Evolutionary conservation across 2,329 filamentous ascomycete species (phyloP).

Genomic region (Colletotrichum tabaci): DNA sequence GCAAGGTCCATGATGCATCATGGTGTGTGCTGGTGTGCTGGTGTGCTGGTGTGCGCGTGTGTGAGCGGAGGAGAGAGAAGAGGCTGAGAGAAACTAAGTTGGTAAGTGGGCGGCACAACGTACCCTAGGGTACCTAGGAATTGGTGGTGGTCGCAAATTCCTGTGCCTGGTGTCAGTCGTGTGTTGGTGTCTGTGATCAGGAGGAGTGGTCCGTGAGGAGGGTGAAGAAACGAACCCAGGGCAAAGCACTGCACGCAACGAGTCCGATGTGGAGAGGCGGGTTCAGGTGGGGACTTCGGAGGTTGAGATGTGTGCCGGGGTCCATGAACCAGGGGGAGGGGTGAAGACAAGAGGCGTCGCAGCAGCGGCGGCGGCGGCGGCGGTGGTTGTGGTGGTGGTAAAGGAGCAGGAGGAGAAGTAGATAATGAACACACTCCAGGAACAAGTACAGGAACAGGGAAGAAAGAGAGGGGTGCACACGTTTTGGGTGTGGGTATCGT

Average conservation of each 20-base stretch:
- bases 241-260: slow-evolving; percentile 21
- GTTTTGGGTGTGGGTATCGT: slow-evolving; percentile 4
- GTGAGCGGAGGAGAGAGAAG: slow-evolving; percentile 1
- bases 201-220: slow-evolving; percentile 24
- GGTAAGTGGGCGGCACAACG: not conserved
- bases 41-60: slow-evolving; percentile 5
- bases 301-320: slow-evolving; percentile 35
- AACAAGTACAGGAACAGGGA: slow-evolving; percentile 10
- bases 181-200: slow-evolving; percentile 26
- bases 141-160: slow-evolving; percentile 9
- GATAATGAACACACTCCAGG: slow-evolving; percentile 6
- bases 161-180: slow-evolving; percentile 3
- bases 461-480: slow-evolving; percentile 8
- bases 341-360: not conserved
- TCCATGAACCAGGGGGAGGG: slow-evolving; percentile 14
- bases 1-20: slow-evolving; percentile 27
- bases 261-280: slow-evolving; percentile 32
- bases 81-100: slow-evolving; percentile 18
- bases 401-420: not conserved
- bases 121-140: not conserved
- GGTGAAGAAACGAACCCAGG: slow-evolving; percentile 36
- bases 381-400: slow-evolving; percentile 7
- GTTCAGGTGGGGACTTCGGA: slow-evolving; percentile 25
- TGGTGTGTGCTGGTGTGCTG: slow-evolving; percentile 9
- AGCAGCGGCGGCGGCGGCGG: not conserved